Percentiles rank a stretch among this genome's conserved stretches.
Evolutionary conservation across 2,329 filamentous ascomycete species (phyloP).

Genomic region (Canariomyces notabilis): DNA sequence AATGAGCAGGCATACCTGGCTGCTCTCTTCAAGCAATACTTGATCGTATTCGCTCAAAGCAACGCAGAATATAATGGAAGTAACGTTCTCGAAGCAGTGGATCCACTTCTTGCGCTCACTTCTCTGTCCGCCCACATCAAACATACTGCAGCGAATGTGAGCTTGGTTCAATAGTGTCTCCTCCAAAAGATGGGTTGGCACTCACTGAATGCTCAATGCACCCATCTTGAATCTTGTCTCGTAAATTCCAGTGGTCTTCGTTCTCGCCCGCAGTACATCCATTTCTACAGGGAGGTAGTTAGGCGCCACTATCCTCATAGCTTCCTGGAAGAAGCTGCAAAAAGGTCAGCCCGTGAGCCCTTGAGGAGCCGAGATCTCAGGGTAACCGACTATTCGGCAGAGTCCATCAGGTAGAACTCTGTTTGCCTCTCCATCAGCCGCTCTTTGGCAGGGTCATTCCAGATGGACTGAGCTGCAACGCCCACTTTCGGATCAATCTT

Average conservation of each 20-base stretch:
- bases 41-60: constrained; percentile 98
- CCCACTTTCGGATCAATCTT: constrained; percentile 77
- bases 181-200: constrained; percentile 15
- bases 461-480: constrained; percentile 77
- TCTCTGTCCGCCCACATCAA: constrained; percentile 93
- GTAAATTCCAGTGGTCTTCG: constrained; percentile 98
- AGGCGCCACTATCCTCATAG: constrained; percentile 71
- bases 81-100: constrained; percentile 99
- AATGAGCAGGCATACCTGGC: constrained; percentile 61
- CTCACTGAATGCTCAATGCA: constrained; percentile 96
- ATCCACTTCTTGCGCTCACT: constrained; percentile 99
- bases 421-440: constrained; percentile 87
- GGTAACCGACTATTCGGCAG: constrained; percentile 81
- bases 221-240: constrained; percentile 99
- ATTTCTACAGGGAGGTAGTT: constrained; percentile 92
- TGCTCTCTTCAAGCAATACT: constrained; percentile 92
- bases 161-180: constrained; percentile 7
- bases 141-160: constrained; percentile 66
- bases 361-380: background rate
- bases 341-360: constrained; percentile 20
- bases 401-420: constrained; percentile 99
- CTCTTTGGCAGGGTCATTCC: constrained; percentile 81
- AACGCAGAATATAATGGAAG: constrained; percentile 98
- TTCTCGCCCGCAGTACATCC: constrained; percentile 90
- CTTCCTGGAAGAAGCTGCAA: constrained; percentile 92